phyloP scores from a whole-genome alignment of 2,329 filamentous ascomycete genomes.

The Diplodia corticola region DNA sequence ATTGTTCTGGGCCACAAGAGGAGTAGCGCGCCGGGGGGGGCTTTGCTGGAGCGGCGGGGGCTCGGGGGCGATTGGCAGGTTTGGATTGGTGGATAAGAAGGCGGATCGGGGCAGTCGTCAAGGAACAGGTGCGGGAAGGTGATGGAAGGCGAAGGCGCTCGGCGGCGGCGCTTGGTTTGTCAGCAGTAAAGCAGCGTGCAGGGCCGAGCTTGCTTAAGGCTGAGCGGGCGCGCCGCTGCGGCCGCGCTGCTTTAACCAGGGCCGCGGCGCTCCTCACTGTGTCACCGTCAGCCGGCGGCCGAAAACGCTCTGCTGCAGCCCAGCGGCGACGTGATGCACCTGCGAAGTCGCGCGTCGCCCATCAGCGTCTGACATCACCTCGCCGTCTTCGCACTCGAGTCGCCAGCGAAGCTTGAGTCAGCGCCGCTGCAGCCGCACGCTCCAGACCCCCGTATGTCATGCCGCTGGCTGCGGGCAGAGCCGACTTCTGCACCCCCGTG shows the following conservation, averaged over 20 bases:
- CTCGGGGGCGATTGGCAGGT: neutral
- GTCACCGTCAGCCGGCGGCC: neutral
- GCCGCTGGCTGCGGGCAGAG: neutral
- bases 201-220: conserved; percentile 2
- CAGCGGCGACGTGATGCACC: neutral
- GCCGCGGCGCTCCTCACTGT: neutral
- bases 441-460: neutral
- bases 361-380: conserved; percentile 11
- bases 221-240: neutral
- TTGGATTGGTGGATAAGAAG: conserved; percentile 21
- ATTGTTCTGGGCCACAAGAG: conserved; percentile 23
- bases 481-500: neutral
- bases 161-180: neutral
- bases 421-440: neutral
- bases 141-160: conserved; percentile 14
- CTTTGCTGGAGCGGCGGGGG: conserved; percentile 12
- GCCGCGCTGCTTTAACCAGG: neutral
- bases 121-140: conserved; percentile 18
- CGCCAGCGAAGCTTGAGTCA: neutral
- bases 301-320: neutral
- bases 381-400: conserved; percentile 3
- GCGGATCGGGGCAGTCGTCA: conserved; percentile 5
- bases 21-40: conserved; percentile 15
- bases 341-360: neutral
- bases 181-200: conserved; percentile 3